These are phyloP conservation scores for Pythium coloratum DNA, from an alignment of 352 stramenopile genomes.

Conservation along the genomic window DNA sequence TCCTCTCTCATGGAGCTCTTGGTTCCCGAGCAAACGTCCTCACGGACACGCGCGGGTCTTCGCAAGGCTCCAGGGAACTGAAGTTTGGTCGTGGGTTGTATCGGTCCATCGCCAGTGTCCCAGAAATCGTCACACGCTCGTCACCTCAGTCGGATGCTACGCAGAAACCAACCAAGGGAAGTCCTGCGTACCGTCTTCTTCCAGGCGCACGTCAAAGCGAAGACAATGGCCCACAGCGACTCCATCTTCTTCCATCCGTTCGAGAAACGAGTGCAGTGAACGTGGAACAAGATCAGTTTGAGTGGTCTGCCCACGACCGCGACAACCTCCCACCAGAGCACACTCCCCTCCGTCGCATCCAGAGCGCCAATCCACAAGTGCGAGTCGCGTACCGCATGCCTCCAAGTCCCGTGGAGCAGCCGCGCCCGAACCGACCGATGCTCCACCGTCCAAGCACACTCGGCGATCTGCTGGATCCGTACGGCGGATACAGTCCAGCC, in stretches of 20 bases:
- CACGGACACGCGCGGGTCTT: neutral
- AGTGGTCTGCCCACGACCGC: constrained; percentile 5
- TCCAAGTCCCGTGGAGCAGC: constrained; percentile 17
- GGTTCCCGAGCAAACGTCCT: constrained; percentile 5
- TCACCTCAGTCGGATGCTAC: neutral
- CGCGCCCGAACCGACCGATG: constrained; percentile 13
- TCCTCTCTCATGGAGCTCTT: neutral
- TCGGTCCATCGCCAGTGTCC: constrained; percentile 18
- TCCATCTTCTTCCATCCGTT: constrained; percentile 18
- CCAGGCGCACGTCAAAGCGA: constrained; percentile 7
- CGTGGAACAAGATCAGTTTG: neutral
- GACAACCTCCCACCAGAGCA: constrained; percentile 15
- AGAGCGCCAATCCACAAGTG: constrained; percentile 15
- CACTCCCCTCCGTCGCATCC: constrained; percentile 6
- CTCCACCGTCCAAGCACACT: constrained; percentile 22
- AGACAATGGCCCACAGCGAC: constrained; percentile 4
- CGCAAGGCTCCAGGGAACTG: constrained; percentile 9
- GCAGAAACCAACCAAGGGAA: constrained; percentile 4
- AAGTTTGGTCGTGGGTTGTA: constrained; percentile 21
- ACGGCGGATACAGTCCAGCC: constrained; percentile 19
- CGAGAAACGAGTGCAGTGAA: constrained; percentile 4
- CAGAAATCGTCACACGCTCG: constrained; percentile 17
- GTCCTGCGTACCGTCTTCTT: constrained; percentile 12
- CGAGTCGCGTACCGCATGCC: constrained; percentile 25
- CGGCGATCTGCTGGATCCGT: constrained; percentile 21